phyloP scores from a whole-genome alignment of 176 grass and related monocot species.

The Carex myosuroides region DNA sequence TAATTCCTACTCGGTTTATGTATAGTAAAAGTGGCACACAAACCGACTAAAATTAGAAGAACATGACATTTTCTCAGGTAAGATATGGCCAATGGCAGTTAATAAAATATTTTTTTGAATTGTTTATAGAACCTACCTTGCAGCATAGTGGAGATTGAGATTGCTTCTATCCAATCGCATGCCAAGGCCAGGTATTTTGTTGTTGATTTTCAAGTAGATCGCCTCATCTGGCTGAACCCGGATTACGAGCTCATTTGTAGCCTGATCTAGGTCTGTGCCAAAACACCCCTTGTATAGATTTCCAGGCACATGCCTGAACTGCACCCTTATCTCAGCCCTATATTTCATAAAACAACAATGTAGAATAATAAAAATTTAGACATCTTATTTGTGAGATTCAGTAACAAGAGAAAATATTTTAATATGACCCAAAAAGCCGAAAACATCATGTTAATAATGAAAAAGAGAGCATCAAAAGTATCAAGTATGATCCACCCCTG shows the following conservation, averaged over 20 bases:
- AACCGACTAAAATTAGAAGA: background rate
- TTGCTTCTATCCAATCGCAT: constrained; percentile 93
- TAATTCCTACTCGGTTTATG: background rate
- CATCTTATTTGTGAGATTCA: background rate
- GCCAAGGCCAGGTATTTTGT: constrained; percentile 84
- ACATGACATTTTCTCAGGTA: background rate
- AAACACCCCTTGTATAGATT: constrained; percentile 86
- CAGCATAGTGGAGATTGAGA: constrained; percentile 90
- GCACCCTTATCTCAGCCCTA: constrained; percentile 89
- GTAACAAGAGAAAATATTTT: background rate
- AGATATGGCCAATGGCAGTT: background rate
- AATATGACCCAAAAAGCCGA: background rate
- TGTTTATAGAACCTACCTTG: constrained; percentile 46
- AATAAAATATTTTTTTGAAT: constrained; percentile 9
- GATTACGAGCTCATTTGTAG: constrained; percentile 93
- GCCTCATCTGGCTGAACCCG: constrained; percentile 90
- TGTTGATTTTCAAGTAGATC: constrained; percentile 95
- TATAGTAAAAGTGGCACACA: background rate
- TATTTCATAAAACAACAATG: background rate
- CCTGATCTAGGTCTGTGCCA: constrained; percentile 75
- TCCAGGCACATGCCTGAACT: constrained; percentile 91
- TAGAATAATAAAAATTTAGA: background rate
- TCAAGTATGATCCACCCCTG: background rate
- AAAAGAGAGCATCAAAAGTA: background rate
- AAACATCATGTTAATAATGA: background rate